A percentile compares a stretch with the other conserved stretches of the same genome.
These are phyloP conservation scores for Breynia disticha DNA, from an alignment of 441 rosid species.

Conservation along the genomic window DNA sequence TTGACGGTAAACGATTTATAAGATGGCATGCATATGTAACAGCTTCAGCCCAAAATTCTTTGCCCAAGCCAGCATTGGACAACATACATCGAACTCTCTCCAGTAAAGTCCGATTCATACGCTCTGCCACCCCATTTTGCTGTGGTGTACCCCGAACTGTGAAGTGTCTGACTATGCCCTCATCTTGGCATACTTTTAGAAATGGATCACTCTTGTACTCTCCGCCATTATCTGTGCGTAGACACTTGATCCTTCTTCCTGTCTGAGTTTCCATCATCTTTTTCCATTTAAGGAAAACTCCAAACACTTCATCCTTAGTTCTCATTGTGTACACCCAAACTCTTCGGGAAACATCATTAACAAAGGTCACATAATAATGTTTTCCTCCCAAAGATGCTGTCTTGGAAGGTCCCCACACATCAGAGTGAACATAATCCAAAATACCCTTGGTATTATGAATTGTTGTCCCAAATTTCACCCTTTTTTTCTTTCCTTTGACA, in stretches of 20 bases:
- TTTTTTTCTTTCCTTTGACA: not conserved
- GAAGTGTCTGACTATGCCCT: too few relatives aligned
- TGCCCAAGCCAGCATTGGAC: not conserved
- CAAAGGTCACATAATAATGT: not conserved
- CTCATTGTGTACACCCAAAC: not conserved
- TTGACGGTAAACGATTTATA: not conserved
- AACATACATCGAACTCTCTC: slow-evolving; percentile 2
- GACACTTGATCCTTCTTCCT: not conserved
- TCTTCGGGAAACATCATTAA: not conserved
- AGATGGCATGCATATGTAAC: not conserved
- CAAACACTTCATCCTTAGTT: not conserved
- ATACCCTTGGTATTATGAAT: too few relatives aligned
- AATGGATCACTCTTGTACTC: too few relatives aligned
- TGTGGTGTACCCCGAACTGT: not conserved
- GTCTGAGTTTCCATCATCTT: too few relatives aligned
- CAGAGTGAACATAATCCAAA: too few relatives aligned
- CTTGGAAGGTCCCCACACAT: not conserved
- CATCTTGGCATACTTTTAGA: too few relatives aligned
- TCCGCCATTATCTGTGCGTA: slow-evolving; percentile 1
- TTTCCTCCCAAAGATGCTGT: slow-evolving; percentile 1
- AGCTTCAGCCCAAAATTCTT: too few relatives aligned
- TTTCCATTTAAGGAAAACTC: too few relatives aligned
- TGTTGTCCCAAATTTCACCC: slow-evolving; percentile 4
- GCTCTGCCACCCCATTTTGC: not conserved
- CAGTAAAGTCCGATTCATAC: not conserved